Percentiles rank a stretch among this genome's conserved stretches.
Conservation (phyloP, 495 filamentous ascomycete genomes). For the Cercophora sp. region DNA sequence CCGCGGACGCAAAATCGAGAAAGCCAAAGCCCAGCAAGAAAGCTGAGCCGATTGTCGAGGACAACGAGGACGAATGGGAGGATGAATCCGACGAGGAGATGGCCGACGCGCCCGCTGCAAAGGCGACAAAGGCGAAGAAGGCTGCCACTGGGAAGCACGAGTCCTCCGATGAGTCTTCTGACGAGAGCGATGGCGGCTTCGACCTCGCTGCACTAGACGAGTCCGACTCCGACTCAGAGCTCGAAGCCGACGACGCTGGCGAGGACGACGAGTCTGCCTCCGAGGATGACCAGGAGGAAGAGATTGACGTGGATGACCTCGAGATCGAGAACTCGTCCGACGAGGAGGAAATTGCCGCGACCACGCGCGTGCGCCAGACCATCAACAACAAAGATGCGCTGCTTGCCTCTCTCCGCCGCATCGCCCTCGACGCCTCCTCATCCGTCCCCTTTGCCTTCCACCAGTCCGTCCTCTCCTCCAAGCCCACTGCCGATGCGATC, state of each 20-base stretch:
- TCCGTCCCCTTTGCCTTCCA: conserved; percentile 52
- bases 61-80: conserved; percentile 25
- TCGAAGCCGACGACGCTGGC: conserved; percentile 72
- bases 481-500: conserved; percentile 49
- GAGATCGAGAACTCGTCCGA: conserved; percentile 63
- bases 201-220: conserved; percentile 31
- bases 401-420: conserved; percentile 68
- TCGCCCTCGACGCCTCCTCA: conserved; percentile 57
- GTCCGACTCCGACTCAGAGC: conserved; percentile 35
- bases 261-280: conserved; percentile 59
- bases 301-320: conserved; percentile 81
- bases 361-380: conserved; percentile 86
- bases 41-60: conserved; percentile 27
- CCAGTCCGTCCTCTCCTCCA: conserved; percentile 48
- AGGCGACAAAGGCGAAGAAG: conserved; percentile 23
- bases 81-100: conserved; percentile 19
- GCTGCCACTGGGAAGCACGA: conserved; percentile 39
- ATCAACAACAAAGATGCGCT: conserved; percentile 96
- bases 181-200: conserved; percentile 26
- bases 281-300: conserved; percentile 58
- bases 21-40: conserved; percentile 39
- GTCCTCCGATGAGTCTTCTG: conserved; percentile 19
- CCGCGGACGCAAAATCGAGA: conserved; percentile 40
- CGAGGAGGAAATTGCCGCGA: conserved; percentile 64
- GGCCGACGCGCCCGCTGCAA: conserved; percentile 9